Base-by-base conservation (phyloP, 805 yeast genomes). In the Torulaspora microellipsoides region DNA sequence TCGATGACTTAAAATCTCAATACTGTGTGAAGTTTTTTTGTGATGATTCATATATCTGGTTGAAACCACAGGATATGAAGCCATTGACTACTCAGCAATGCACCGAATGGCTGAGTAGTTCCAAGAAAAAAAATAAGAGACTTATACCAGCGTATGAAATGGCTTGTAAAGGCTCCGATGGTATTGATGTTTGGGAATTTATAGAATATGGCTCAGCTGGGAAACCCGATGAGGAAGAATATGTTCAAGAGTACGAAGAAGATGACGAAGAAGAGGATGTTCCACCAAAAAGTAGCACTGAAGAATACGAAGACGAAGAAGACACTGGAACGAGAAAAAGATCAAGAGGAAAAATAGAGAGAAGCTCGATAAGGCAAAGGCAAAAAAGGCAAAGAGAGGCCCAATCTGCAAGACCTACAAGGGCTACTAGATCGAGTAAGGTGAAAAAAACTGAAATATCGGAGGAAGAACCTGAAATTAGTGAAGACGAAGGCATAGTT, bases 111-210 rank as follows among this genome's bases (percentile, higher is more conserved):
- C 36, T 60, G 36, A 33, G 49, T 27, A 43, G 42, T 12, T 39
- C 40, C 29, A 48, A 73, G 3, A 71, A 72, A 15, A 83, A 86
- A 81, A 62, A 81, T 31, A 54, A 79, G 42, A 77, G 70, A 30
- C 56, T 72, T 17, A 64, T 65, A 12, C 74, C 69, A 2, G 72
- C 73, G 15, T 75, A 81, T 28, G 65, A 73, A 39, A 74, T 67
- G 43, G 85, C 86, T 0, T 57, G 79, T 36, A 70, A 55, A 13
- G 63, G 56, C 15, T 54, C 75, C 3, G 54, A 52, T 4, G 64
- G 55, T 14, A 56, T 59, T 9, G 60, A 59, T 33, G 55, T 56
- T 0, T 60, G 63, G 59, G 68, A 61, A 45, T 66, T 65, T 42
- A 60, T 59, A 8, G 69, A 67, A 48, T 64, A 60, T 42, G 66